These are phyloP conservation scores for Erythrobasidium hasegawianum DNA, from an alignment of 1,284 basidiomycete genomes.

Conservation along the genomic window DNA sequence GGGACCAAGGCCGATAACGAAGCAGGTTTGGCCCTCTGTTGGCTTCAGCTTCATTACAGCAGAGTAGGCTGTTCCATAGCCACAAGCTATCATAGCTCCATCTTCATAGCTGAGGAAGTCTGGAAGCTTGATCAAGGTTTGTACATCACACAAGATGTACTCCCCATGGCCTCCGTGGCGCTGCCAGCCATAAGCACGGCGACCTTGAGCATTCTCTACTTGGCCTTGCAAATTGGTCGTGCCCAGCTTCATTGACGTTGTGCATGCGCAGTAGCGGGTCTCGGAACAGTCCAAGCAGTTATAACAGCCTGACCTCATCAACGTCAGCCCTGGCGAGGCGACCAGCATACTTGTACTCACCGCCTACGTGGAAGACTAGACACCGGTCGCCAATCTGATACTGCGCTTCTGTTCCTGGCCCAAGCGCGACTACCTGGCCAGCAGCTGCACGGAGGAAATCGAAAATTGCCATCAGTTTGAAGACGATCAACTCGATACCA, in stretches of 20 bases:
- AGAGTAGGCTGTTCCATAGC: constrained; percentile 26
- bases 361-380: constrained; percentile 26
- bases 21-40: constrained; percentile 5
- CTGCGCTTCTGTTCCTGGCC: constrained; percentile 4
- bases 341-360: too few species aligned
- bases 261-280: constrained; percentile 22
- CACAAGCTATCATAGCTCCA: constrained; percentile 28
- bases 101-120: constrained; percentile 22
- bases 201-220: constrained; percentile 6
- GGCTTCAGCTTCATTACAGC: constrained; percentile 29
- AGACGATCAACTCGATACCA: too few species aligned
- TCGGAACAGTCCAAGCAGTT: constrained; percentile 21
- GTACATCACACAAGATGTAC: constrained; percentile 23
- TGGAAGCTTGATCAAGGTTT: constrained; percentile 25
- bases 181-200: constrained; percentile 28
- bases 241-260: constrained; percentile 12
- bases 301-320: constrained; percentile 26
- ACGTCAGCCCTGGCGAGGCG: too few species aligned
- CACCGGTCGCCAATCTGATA: constrained; percentile 12
- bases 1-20: constrained; percentile 24
- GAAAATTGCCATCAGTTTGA: too few species aligned
- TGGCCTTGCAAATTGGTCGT: constrained; percentile 9
- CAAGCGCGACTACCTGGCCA: constrained; percentile 16
- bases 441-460: too few species aligned
- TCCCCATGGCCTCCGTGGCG: constrained; percentile 20